Evolutionary conservation across 1,139 yeast genomes (phyloP), one percentile per base, ranked within the genome.

Genomic region (Kodamaea suecica): DNA sequence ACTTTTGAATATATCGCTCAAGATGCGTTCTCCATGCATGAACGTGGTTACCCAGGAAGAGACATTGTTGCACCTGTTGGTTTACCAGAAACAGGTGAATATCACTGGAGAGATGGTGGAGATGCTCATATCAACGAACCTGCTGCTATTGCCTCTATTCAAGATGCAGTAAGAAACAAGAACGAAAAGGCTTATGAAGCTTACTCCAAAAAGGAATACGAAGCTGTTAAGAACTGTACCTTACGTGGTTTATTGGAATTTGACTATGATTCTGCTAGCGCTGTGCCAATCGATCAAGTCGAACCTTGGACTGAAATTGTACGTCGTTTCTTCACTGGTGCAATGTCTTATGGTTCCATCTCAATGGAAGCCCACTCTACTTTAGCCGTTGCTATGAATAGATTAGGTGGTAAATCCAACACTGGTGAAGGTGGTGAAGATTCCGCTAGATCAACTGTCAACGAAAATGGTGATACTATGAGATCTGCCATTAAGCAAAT

Each of bases 371-470:
- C 97, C 2, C 98, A 92, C 63, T 87, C 97, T 3, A 90, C 98
- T 7, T 70, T 92, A 51, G 98, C 98, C 10, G 95, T 92, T 39
- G 98, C 98, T 33, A 92, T 92, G 98, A 92, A 92, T 70, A 75
- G 97, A 63, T 73, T 92, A 49, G 97, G 97, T 37, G 98, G 97
- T 52, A 92, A 88, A 64, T 87, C 96, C 34, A 92, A 92, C 62
- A 90, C 97, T 44, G 98, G 98, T 69, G 98, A 92, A 71, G 98
- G 98, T 72, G 98, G 98, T 71, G 98, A 92, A 65, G 97, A 92
- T 58, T 78, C 95, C 31, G 96, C 92, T 55, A 77, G 97, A 55
- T 84, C 95, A 4, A 70, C 74, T 41, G 83, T 84, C 25, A 76
- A 76, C 43, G 84, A 78, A 34, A 84, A 85, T 49, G 97, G 97